Conservation (phyloP, 2,329 filamentous ascomycete genomes). For the Capronia coronata region DNA sequence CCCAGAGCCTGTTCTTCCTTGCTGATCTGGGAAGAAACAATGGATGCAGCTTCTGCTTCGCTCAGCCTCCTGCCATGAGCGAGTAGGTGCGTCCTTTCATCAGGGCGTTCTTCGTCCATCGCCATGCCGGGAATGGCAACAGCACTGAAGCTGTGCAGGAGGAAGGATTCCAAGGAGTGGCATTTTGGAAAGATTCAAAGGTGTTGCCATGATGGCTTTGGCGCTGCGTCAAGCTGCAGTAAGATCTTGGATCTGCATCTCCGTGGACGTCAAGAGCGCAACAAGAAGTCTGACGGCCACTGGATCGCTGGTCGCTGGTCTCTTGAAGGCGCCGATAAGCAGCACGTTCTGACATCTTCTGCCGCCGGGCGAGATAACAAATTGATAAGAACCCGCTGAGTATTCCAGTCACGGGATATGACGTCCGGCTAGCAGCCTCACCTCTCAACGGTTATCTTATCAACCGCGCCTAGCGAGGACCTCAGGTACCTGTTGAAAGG, state of each 20-base stretch:
- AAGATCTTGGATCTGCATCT: slow-evolving; percentile 8
- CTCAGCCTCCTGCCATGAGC: slow-evolving; percentile 30
- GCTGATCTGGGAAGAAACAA: slow-evolving; percentile 39
- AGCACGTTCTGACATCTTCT: neutral
- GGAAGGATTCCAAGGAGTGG: neutral
- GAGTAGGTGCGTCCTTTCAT: slow-evolving; percentile 18
- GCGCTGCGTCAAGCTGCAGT: neutral
- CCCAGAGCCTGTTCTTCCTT: slow-evolving; percentile 46
- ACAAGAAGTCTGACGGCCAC: neutral
- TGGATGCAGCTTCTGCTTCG: slow-evolving; percentile 40
- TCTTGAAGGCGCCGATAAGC: slow-evolving; percentile 4
- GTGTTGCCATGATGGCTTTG: neutral
- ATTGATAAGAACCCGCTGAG: neutral
- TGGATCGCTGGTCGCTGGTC: neutral
- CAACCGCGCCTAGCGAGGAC: neutral
- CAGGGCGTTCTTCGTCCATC: slow-evolving; percentile 14
- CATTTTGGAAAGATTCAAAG: slow-evolving; percentile 1
- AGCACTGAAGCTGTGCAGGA: slow-evolving; percentile 2
- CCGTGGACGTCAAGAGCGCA: slow-evolving; percentile 7
- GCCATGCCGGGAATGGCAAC: slow-evolving; percentile 11
- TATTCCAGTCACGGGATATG: too few species aligned
- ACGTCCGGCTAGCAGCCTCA: neutral
- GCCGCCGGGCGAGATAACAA: neutral
- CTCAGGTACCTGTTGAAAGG: too few species aligned
- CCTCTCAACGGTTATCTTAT: neutral